Base-by-base conservation (phyloP, 192 early-diverging fungal species). In the Podila verticillata region DNA sequence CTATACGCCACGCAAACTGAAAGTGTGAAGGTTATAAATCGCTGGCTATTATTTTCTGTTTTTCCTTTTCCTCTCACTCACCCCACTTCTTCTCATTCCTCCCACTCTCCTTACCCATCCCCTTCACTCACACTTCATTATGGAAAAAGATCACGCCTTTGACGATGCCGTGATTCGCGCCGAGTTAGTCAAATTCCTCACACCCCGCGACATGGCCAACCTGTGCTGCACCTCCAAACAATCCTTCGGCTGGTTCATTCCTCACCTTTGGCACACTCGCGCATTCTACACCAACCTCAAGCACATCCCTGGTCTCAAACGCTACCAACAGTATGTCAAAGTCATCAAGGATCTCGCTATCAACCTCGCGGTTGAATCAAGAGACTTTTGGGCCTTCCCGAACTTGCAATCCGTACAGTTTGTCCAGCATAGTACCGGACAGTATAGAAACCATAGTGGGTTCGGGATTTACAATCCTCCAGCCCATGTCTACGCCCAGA, bases 81-180 rank as follows among this genome's bases (percentile, higher is more conserved):
- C n/a, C 48, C 39, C 7, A 28, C 28, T 6, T 35, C 64, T 34
- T 34, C 49, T 32, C 28, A 28, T 7, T 17, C 28, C 32, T 51
- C 29, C 7, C 24, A 19, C 39, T 49, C 13, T 34, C 24, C 64
- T 35, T n/a, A 1, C 48, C 30, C 35, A n/a, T 24, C 48, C 48
- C 44, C 26, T 15, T 32, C 63, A 65, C 30, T n/a, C 24, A 65
- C 48, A 65, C 49, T 65, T 54, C 64, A 65, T 15, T 30, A 65
- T 65, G 64, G 64, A 65, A 65, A 54, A 65, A 56, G 64, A 65
- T 15, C 64, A 65, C 64, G 64, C 64, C 48, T 65, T 65, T 34
- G 30, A 2, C 30, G 64, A 65, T 20, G 64, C 64, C 44, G 64
- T 65, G 49, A 65, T 65, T 35, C 64, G 64, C 48, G 64, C 64